phyloP scores from a whole-genome alignment of 1,284 basidiomycete species.

The Coniferiporia weirii region DNA sequence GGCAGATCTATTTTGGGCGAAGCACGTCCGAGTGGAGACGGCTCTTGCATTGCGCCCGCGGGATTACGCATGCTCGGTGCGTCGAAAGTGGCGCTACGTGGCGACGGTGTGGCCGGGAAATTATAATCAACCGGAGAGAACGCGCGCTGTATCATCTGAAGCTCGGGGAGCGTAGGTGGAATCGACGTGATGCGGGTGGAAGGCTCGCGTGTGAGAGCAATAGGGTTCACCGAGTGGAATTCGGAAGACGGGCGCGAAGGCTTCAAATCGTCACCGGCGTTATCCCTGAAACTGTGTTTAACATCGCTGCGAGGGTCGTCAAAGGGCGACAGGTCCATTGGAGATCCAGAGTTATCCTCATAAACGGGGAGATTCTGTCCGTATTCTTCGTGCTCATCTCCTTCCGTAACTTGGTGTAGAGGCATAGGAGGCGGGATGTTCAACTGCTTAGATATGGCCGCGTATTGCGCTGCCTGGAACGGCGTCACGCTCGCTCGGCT shows the following conservation, averaged over 20 bases:
- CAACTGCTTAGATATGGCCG: constrained; percentile 56
- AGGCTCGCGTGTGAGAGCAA: constrained; percentile 32
- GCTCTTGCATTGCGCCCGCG: neutral
- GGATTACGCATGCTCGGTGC: constrained; percentile 22
- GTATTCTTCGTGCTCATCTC: constrained; percentile 25
- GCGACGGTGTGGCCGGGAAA: constrained; percentile 29
- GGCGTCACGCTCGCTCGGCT: constrained; percentile 63
- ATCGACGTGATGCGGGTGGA: constrained; percentile 41
- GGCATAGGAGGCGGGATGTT: constrained; percentile 39
- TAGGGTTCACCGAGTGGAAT: constrained; percentile 34
- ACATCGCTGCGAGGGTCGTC: neutral
- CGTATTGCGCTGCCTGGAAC: constrained; percentile 67
- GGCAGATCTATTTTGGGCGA: constrained; percentile 14
- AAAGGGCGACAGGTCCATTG: neutral
- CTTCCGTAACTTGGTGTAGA: constrained; percentile 31
- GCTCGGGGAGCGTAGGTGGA: constrained; percentile 53
- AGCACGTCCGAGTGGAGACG: constrained; percentile 20
- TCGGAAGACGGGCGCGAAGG: constrained; percentile 26
- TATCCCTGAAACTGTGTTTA: constrained; percentile 4
- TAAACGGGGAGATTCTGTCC: constrained; percentile 2
- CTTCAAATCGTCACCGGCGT: constrained; percentile 19
- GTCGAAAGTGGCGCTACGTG: constrained; percentile 24
- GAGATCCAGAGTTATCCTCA: neutral
- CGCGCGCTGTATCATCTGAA: constrained; percentile 30
- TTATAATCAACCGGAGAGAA: constrained; percentile 34